Conservation (phyloP, 2,329 filamentous ascomycete species). For the Microdochium bolleyi region DNA sequence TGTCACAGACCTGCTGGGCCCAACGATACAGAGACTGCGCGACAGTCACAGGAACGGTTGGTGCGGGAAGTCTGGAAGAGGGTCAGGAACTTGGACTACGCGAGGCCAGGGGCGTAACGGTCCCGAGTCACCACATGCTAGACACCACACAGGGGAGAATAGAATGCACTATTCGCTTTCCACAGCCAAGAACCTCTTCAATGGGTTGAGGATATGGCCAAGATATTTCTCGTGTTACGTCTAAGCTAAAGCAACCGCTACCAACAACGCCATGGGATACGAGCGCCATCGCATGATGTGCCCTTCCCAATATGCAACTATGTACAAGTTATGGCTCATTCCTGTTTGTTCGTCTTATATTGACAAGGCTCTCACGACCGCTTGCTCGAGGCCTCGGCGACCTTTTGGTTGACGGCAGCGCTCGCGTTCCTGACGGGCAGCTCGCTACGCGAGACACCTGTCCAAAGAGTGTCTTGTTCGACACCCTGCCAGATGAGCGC, state of each 20-base stretch:
- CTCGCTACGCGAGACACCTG: constrained; percentile 48
- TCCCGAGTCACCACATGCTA: background rate
- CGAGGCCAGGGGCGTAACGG: constrained; percentile 47
- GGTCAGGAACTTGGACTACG: constrained; percentile 58
- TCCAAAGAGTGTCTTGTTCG: constrained; percentile 48
- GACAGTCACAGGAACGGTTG: constrained; percentile 60
- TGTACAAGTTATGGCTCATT: too few relatives aligned
- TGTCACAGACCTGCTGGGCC: constrained; percentile 52
- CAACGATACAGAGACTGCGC: constrained; percentile 51
- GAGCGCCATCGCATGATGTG: too few relatives aligned
- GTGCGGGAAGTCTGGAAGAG: constrained; percentile 67
- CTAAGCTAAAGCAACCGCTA: too few relatives aligned
- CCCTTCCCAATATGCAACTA: too few relatives aligned
- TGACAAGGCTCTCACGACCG: background rate
- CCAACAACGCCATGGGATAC: too few relatives aligned
- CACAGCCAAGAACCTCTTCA: too few relatives aligned
- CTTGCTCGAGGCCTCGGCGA: constrained; percentile 22
- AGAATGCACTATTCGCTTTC: too few relatives aligned
- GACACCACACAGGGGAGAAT: too few relatives aligned
- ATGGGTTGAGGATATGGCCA: too few relatives aligned
- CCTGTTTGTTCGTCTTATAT: too few relatives aligned
- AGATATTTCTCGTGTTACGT: too few relatives aligned
- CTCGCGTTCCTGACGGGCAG: constrained; percentile 55
- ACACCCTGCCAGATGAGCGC: constrained; percentile 67
- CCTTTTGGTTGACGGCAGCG: constrained; percentile 34